These are phyloP conservation scores for Clonostachys sp. DNA, from an alignment of 2,329 filamentous ascomycete species.

Conservation along the genomic window DNA sequence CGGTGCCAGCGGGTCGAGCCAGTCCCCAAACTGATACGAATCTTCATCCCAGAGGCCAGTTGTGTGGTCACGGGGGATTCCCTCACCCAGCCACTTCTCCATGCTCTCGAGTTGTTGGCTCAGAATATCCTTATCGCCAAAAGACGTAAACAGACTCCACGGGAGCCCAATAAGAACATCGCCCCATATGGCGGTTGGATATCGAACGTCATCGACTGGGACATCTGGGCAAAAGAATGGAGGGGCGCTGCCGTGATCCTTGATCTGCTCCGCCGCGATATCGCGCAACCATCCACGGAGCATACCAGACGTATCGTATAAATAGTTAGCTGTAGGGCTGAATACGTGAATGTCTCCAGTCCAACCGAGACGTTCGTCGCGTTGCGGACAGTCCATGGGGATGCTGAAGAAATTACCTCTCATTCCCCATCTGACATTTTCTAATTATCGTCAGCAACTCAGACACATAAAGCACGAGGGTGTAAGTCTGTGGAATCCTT, in stretches of 20 bases:
- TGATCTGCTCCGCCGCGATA: constrained; percentile 12
- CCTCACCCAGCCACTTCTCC: constrained; percentile 29
- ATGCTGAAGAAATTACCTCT: constrained; percentile 52
- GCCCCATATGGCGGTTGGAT: constrained; percentile 32
- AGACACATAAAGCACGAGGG: too few species aligned
- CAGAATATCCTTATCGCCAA: constrained; percentile 26
- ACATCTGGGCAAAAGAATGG: background rate
- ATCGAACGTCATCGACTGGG: background rate
- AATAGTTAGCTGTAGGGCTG: constrained; percentile 41
- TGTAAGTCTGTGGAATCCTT: constrained; percentile 2
- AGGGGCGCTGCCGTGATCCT: background rate
- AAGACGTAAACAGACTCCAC: constrained; percentile 31
- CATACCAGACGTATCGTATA: constrained; percentile 48
- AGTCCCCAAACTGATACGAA: constrained; percentile 35
- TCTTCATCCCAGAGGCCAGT: constrained; percentile 32
- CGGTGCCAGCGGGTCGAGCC: constrained; percentile 41
- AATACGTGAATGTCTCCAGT: constrained; percentile 46
- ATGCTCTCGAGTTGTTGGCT: constrained; percentile 30
- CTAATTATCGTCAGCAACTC: background rate
- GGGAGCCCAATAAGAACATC: constrained; percentile 24
- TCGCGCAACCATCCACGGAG: constrained; percentile 44
- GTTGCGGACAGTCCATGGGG: constrained; percentile 53
- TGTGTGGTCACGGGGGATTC: constrained; percentile 17
- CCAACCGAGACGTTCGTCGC: constrained; percentile 52
- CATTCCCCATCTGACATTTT: constrained; percentile 40